A percentile compares a stretch with the other conserved stretches of the same genome.
Conservation (phyloP, 306 rosid species). For the Acacia acuminata region DNA sequence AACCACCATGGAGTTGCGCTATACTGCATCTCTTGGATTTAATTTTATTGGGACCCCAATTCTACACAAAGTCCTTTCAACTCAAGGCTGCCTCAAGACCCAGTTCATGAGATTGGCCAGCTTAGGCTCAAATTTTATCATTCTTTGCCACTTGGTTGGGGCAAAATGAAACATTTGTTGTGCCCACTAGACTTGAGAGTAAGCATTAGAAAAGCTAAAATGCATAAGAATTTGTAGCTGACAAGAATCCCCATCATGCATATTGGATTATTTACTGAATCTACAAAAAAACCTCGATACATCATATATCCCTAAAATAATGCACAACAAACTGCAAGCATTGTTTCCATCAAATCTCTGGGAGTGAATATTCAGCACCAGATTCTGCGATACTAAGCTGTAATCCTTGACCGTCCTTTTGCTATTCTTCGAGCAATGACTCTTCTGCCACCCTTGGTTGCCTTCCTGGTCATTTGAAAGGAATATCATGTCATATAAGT, state of each 20-base stretch:
- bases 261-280: not conserved
- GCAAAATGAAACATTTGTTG: not conserved
- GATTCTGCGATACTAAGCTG: conserved; percentile 47
- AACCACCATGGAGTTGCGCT: no score
- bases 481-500: conserved; percentile 15
- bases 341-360: not conserved
- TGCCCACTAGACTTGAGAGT: not conserved
- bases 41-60: no score
- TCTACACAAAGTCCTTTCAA: no score
- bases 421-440: conserved; percentile 79
- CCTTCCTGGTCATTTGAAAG: conserved; percentile 54
- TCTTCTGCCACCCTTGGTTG: conserved; percentile 69
- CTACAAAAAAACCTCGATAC: not conserved
- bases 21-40: no score
- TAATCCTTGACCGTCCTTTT: conserved; percentile 62
- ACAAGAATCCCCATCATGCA: not conserved
- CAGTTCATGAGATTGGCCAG: not conserved
- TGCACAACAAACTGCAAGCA: not conserved
- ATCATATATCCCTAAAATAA: not conserved
- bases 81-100: not conserved
- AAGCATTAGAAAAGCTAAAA: not conserved
- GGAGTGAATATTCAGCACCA: conserved; percentile 17
- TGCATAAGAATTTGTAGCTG: not conserved
- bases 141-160: not conserved
- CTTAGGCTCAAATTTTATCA: not conserved